These are phyloP conservation scores for Penicillium ochrochloron DNA, from an alignment of 495 filamentous ascomycete genomes.

Conservation along the genomic window DNA sequence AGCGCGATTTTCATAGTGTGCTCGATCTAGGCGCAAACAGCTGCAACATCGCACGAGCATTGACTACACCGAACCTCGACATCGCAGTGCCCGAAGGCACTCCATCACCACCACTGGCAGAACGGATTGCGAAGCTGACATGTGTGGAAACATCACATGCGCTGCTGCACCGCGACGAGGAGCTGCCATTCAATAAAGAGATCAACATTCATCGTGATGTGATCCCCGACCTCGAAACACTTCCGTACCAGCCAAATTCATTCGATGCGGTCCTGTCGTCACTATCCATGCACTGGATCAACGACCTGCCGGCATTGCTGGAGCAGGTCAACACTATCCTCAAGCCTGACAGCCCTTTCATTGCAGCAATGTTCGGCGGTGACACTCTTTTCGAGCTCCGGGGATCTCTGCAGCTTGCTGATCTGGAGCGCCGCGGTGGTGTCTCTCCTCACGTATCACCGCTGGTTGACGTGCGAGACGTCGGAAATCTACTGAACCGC, in stretches of 20 bases:
- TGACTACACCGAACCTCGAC: constrained; percentile 71
- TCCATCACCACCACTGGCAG: constrained; percentile 64
- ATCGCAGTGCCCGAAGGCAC: constrained; percentile 47
- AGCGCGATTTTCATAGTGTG: constrained; percentile 78
- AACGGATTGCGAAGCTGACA: constrained; percentile 70
- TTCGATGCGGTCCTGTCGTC: constrained; percentile 91
- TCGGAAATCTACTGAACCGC: constrained; percentile 82
- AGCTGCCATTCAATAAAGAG: constrained; percentile 73
- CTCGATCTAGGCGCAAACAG: constrained; percentile 96
- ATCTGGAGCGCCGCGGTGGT: constrained; percentile 84
- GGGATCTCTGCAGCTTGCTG: constrained; percentile 90
- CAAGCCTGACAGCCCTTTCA: constrained; percentile 89
- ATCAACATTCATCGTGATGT: constrained; percentile 74
- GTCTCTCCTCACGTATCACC: constrained; percentile 87
- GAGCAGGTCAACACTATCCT: constrained; percentile 79
- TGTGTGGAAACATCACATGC: constrained; percentile 79
- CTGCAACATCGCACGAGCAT: constrained; percentile 86
- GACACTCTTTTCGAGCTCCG: constrained; percentile 94
- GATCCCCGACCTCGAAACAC: constrained; percentile 66
- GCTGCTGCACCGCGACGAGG: constrained; percentile 81
- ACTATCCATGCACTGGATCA: constrained; percentile 94
- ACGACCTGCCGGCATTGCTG: constrained; percentile 86
- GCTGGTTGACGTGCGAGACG: constrained; percentile 87
- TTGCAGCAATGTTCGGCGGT: constrained; percentile 95
- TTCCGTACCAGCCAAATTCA: constrained; percentile 75